Conservation (phyloP, 495 filamentous ascomycete genomes). For the Podospora australis region DNA sequence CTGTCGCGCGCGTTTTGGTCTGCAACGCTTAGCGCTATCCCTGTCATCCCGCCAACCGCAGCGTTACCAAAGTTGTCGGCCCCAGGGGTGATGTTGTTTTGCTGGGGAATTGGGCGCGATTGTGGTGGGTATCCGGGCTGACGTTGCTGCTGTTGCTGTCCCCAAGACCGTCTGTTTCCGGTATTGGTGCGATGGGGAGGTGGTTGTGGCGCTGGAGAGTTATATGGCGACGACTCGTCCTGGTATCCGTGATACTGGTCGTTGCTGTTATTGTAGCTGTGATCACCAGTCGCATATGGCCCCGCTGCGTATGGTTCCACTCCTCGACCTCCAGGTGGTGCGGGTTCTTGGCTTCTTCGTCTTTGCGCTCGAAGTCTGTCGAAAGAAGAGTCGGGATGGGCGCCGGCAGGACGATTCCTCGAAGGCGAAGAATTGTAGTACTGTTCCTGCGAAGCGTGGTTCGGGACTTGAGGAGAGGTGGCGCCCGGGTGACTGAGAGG, state of each 20-base stretch:
- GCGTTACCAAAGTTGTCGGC: conserved; percentile 67
- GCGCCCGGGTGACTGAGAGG: conserved; percentile 30
- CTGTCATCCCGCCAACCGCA: conserved; percentile 69
- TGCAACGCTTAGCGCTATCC: conserved; percentile 67
- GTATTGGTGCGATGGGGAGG: conserved; percentile 3
- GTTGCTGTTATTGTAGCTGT: conserved; percentile 10
- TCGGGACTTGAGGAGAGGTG: conserved; percentile 4
- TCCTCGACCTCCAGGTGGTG: too few relatives aligned
- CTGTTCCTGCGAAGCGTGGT: conserved; percentile 21
- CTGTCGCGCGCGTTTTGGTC: conserved; percentile 66
- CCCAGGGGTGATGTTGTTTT: conserved; percentile 60
- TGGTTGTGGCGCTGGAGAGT: conserved; percentile 2
- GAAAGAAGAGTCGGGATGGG: conserved; percentile 40
- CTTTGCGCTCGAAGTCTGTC: conserved; percentile 33
- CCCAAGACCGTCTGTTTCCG: conserved; percentile 3
- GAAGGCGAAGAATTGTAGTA: conserved; percentile 18
- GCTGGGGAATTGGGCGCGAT: conserved; percentile 26
- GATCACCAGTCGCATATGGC: conserved; percentile 12
- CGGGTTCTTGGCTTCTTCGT: conserved; percentile 27
- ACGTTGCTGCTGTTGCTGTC: too few relatives aligned
- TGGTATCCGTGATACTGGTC: conserved; percentile 26
- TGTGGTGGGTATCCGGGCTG: conserved; percentile 15
- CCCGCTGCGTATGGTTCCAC: too few relatives aligned
- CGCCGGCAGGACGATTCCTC: conserved; percentile 24
- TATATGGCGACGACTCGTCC: conserved; percentile 18